Base-by-base conservation (phyloP, 2,329 filamentous ascomycete species). In the Claviceps citrina region DNA sequence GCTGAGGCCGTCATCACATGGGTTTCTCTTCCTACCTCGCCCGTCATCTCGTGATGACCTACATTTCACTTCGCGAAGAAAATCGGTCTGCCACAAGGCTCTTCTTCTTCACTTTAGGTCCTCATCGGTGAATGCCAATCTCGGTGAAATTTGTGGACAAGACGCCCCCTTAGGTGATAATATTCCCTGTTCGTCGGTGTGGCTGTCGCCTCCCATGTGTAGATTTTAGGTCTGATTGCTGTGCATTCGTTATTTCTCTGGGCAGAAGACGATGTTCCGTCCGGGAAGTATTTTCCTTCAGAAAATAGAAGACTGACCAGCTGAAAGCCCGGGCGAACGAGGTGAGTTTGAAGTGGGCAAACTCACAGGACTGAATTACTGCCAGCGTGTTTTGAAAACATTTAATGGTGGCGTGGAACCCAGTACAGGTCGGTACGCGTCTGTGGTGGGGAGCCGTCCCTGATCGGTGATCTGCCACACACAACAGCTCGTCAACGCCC, bases 101-200 rank as follows among this genome's bases (percentile, higher is more conserved):
- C n/a, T n/a, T n/a, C n/a, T n/a, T n/a, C n/a, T n/a, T n/a, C n/a
- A n/a, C n/a, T n/a, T n/a, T n/a, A n/a, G n/a, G n/a, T n/a, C n/a
- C n/a, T n/a, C n/a, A n/a, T n/a, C 20, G 22, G 15, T 18, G n/a
- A 4, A 27, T 39, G 20, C 4, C 12, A 32, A 32, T 27, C 2
- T 26, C 37, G 37, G 37, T 16, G 12, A 27, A 39, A 33, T 26
- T n/a, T n/a, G n/a, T n/a, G n/a, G n/a, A n/a, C n/a, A n/a, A n/a
- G n/a, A n/a, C n/a, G n/a, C n/a, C n/a, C n/a, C n/a, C n/a, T n/a
- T n/a, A 24, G 16, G 22, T 19, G 16, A 31, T 13, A 36, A 36
- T 7, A 9, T 31, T 16, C 16, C 36, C 27, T 22, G 25, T 27
- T 19, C 35, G 16, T 38, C 36, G 27, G 27, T 38, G 36, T 38